phyloP scores from a whole-genome alignment of 805 yeast genomes.

The Teunomyces pallodes region DNA sequence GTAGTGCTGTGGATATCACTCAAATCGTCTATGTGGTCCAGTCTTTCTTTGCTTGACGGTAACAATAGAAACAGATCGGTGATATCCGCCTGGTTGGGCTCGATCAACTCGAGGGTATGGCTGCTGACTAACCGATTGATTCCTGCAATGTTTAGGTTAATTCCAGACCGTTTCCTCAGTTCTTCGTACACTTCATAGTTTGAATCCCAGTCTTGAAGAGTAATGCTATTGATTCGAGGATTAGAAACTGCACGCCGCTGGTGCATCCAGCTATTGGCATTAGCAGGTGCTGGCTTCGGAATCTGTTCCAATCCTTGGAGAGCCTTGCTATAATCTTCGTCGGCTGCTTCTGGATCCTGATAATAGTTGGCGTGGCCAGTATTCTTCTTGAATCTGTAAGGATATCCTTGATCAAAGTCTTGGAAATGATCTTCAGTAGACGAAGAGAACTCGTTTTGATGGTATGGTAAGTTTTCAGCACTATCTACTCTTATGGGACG shows the following conservation, averaged over 20 bases:
- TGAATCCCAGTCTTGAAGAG: constrained; percentile 33
- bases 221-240: constrained; percentile 15
- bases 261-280: constrained; percentile 5
- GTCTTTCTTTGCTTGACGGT: constrained; percentile 11
- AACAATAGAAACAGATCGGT: background rate
- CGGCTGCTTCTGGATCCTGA: background rate
- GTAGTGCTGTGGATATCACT: constrained; percentile 20
- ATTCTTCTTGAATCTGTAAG: constrained; percentile 4
- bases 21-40: constrained; percentile 26
- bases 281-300: constrained; percentile 14
- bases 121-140: constrained; percentile 18
- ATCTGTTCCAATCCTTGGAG: constrained; percentile 27
- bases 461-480: constrained; percentile 5
- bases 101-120: constrained; percentile 10
- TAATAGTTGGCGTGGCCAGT: constrained; percentile 5
- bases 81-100: background rate
- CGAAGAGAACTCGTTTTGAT: constrained; percentile 17
- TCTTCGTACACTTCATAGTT: constrained; percentile 23
- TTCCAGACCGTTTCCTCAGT: constrained; percentile 21
- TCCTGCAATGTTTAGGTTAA: constrained; percentile 16
- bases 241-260: constrained; percentile 2
- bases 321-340: background rate
- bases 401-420: constrained; percentile 23
- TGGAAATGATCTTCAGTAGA: constrained; percentile 16
- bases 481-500: background rate